Evolutionary conservation across 257 asterid species (phyloP).

Genomic region (Fraxinus anomala): DNA sequence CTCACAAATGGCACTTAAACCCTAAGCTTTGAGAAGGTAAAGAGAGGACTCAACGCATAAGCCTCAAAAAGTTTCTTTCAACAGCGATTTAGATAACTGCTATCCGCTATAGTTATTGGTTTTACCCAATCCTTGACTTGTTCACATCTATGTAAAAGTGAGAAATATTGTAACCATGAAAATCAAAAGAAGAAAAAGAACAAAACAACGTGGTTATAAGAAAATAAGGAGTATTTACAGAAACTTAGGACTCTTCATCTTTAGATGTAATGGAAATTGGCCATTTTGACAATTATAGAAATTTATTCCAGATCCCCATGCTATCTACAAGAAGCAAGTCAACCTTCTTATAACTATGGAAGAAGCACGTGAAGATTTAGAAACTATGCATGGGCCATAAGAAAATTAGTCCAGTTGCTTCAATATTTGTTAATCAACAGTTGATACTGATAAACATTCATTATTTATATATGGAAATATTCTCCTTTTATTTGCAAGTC

Average conservation of each 20-base stretch:
- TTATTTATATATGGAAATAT: background rate
- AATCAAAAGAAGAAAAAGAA: background rate
- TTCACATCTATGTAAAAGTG: background rate
- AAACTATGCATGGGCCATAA: background rate
- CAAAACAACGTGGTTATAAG: background rate
- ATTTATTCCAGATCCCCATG: background rate
- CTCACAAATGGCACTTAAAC: background rate
- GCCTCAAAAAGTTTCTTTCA: background rate
- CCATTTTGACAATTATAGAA: background rate
- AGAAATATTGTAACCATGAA: background rate
- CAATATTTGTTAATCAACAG: no score
- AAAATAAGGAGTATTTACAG: background rate
- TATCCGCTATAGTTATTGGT: background rate
- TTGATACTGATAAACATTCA: background rate
- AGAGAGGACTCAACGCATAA: background rate
- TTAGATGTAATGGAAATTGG: background rate
- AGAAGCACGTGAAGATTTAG: background rate
- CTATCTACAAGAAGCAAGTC: background rate
- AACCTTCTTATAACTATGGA: background rate
- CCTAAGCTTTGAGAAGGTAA: background rate
- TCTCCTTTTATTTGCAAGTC: background rate
- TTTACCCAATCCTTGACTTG: background rate
- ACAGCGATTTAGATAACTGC: background rate
- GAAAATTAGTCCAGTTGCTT: background rate
- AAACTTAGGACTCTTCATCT: background rate